Percentiles rank a stretch among this genome's conserved stretches.
Evolutionary conservation across 129 eudicot species (phyloP).

Genomic region (Lonicera japonica): DNA sequence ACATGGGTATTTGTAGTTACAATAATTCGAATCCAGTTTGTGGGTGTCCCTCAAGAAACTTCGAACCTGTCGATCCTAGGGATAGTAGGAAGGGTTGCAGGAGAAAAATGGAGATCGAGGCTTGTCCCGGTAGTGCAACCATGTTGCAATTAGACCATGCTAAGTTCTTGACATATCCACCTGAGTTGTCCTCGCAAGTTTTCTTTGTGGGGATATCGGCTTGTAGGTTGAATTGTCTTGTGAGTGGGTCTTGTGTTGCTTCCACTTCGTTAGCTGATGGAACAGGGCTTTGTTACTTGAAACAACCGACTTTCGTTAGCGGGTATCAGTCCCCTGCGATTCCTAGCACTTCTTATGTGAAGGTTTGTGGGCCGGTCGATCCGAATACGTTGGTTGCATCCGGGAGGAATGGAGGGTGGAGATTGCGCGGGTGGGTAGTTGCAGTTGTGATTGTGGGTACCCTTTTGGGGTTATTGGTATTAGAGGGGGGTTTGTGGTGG

Average conservation of each 20-base stretch:
- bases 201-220: slow-evolving; percentile 47
- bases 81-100: slow-evolving; percentile 57
- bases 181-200: slow-evolving; percentile 42
- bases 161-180: slow-evolving; percentile 48
- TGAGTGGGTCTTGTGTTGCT: slow-evolving; percentile 45
- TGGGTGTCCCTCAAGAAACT: slow-evolving; percentile 71
- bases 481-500: slow-evolving; percentile 61
- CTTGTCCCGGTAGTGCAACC: slow-evolving; percentile 47
- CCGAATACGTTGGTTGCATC: slow-evolving; percentile 10
- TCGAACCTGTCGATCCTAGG: slow-evolving; percentile 37
- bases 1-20: slow-evolving; percentile 72
- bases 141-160: slow-evolving; percentile 60
- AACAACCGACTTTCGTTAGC: slow-evolving; percentile 45
- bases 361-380: slow-evolving; percentile 51
- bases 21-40: slow-evolving; percentile 60
- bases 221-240: slow-evolving; percentile 59
- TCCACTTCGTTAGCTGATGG: slow-evolving; percentile 77
- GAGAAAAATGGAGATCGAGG: slow-evolving; percentile 51
- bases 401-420: slow-evolving; percentile 25
- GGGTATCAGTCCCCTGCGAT: slow-evolving; percentile 68
- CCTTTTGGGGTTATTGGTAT: slow-evolving; percentile 33
- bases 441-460: slow-evolving; percentile 52
- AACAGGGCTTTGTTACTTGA: slow-evolving; percentile 64
- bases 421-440: slow-evolving; percentile 54
- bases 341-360: slow-evolving; percentile 72